Evolutionary conservation across 2,329 filamentous ascomycete genomes (phyloP).

Genomic region (Alternaria triticina): DNA sequence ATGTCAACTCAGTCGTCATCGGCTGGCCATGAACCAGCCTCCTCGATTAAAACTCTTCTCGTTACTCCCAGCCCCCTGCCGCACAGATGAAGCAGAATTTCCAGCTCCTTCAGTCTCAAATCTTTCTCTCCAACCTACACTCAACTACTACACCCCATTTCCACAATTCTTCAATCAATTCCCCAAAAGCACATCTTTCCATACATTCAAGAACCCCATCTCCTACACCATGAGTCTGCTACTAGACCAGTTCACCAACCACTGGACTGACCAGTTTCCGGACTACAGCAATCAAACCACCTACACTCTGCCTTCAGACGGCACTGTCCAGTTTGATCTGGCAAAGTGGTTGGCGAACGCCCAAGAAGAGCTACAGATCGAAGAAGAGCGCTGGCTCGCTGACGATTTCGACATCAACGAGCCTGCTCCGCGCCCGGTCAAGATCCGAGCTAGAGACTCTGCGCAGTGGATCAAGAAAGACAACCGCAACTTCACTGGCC

Average conservation of each 20-base stretch:
- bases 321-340: not conserved
- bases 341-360: not conserved
- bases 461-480: slow-evolving; percentile 26
- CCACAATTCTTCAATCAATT: not conserved
- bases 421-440: not conserved
- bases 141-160: not conserved
- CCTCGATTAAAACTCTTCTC: not conserved
- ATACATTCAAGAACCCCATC: not conserved
- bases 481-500: slow-evolving; percentile 12
- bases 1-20: slow-evolving; percentile 8
- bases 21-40: slow-evolving; percentile 6
- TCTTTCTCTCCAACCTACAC: not conserved
- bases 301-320: not conserved
- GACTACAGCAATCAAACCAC: not conserved
- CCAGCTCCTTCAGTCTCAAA: not conserved
- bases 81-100: not conserved
- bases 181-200: not conserved
- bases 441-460: slow-evolving; percentile 3
- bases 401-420: not conserved
- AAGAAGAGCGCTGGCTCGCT: not conserved
- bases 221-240: not conserved
- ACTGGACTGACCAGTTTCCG: not conserved
- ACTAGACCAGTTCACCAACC: not conserved
- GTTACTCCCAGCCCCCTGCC: not conserved
- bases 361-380: not conserved